These are phyloP conservation scores for Hanseniaspora occidentalis DNA, from an alignment of 805 yeast species.

Conservation along the genomic window DNA sequence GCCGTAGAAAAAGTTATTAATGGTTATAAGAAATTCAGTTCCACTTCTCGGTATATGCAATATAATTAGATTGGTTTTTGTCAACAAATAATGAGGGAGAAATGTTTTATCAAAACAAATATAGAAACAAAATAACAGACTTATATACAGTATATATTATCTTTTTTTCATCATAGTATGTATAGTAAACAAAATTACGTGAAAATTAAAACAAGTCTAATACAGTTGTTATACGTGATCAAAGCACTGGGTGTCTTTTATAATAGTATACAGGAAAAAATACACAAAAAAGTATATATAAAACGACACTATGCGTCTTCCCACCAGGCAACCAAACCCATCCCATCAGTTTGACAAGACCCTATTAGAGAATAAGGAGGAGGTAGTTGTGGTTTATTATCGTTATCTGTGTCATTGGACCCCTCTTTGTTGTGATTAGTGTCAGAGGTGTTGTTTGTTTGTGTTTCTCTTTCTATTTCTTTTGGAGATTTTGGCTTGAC, in stretches of 20 bases:
- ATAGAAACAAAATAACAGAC: no score
- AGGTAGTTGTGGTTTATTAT: conserved; percentile 25
- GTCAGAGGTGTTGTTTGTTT: conserved; percentile 11
- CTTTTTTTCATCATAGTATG: neutral
- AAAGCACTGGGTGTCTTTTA: no score
- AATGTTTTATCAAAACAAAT: no score
- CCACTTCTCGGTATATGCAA: conserved; percentile 97
- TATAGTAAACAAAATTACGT: neutral
- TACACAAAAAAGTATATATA: neutral
- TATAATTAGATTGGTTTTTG: conserved; percentile 47
- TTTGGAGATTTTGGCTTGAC: conserved; percentile 67
- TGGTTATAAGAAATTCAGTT: conserved; percentile 95
- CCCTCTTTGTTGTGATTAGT: conserved; percentile 13
- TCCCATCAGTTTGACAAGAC: conserved; percentile 90
- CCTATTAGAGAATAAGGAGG: conserved; percentile 83
- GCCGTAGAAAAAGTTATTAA: conserved; percentile 98
- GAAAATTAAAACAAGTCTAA: no score
- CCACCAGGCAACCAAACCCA: conserved; percentile 98
- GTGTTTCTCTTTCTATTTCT: conserved; percentile 28
- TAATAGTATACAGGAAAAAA: neutral
- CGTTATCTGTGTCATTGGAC: conserved; percentile 16
- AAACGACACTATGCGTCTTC: conserved; percentile 25
- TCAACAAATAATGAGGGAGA: neutral
- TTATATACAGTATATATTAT: no score
- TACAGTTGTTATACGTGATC: no score